Percentiles rank a stretch among this genome's conserved stretches.
These are phyloP conservation scores for Ustilago cynodontis DNA, from an alignment of 1,284 basidiomycete genomes.

Conservation along the genomic window DNA sequence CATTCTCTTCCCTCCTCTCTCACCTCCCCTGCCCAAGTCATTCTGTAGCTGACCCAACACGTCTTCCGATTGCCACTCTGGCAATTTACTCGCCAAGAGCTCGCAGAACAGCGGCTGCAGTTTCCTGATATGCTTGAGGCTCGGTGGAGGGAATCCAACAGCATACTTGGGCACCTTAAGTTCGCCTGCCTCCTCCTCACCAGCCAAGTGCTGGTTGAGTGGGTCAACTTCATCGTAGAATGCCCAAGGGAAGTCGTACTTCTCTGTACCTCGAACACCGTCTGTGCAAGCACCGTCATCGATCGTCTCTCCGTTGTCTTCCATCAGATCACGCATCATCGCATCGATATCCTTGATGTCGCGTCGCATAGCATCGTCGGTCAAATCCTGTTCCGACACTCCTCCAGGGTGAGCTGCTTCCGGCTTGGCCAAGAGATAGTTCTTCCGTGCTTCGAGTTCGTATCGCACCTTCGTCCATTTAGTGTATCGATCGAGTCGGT, in stretches of 20 bases:
- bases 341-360: conserved; percentile 58
- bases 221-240: conserved; percentile 63
- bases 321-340: conserved; percentile 60
- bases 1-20: conserved; percentile 8
- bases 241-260: conserved; percentile 60
- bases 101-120: conserved; percentile 62
- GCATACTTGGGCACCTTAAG: conserved; percentile 26
- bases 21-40: conserved; percentile 5
- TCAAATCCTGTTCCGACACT: conserved; percentile 51
- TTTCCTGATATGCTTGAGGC: conserved; percentile 53
- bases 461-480: conserved; percentile 68
- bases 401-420: conserved; percentile 49
- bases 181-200: conserved; percentile 31
- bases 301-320: conserved; percentile 44
- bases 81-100: conserved; percentile 57
- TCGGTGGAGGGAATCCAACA: conserved; percentile 34
- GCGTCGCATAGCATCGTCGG: conserved; percentile 41
- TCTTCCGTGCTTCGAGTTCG: conserved; percentile 65
- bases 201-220: conserved; percentile 51
- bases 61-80: conserved; percentile 61
- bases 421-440: conserved; percentile 60
- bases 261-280: conserved; percentile 63
- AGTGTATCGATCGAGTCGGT: conserved; percentile 54
- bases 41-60: conserved; percentile 35
- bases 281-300: conserved; percentile 61